Base-by-base conservation (phyloP, 306 rosid genomes). In the Rosa lucieae region DNA sequence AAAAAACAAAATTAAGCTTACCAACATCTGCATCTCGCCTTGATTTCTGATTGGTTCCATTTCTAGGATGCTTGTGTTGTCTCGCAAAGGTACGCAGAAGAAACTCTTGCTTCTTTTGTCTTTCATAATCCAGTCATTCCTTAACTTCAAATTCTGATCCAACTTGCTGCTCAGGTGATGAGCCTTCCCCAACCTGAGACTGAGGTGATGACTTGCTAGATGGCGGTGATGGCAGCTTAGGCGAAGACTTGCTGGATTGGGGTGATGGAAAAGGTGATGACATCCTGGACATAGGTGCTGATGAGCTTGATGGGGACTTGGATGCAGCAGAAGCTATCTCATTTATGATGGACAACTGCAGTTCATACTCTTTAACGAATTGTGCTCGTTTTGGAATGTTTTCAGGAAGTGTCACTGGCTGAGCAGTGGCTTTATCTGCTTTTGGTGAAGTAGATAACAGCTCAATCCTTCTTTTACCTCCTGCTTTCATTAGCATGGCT, bases 381-480 rank as follows among this genome's bases (percentile, higher is more conserved):
- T 63, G 44, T 6, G 73, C 35, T 55, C 82, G 74, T 18, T 73
- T 76, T 7, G 75, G 63, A 35, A 72, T 44, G 75, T n/a, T 52
- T 11, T 72, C 79, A 2, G 47, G 48, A 26, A 67, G 55, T 56
- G 61, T 58, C 21, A 73, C 39, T 5, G 72, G 5, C 35, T 73
- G 12, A 20, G 49, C 0, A 14, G 5, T 15, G 13, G 26, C 21
- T 23, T 23, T 62, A 12, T 75, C 71, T 65, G 40, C 67, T 59
- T 72, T 86, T 15, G 74, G 86, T 48, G 92, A 67, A 46, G 59
- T 46, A n/a, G 80, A 78, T 5, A 80, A 77, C 29, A 81, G 44
- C 75, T 86, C 86, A 32, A 70, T 76, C 85, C 84, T 86, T 72
- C 86, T 90, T 82, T 79, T 82, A 4, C 85, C 92, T 18, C 93